Conservation (phyloP, 1,284 basidiomycete species). For the Omphalotus olearius region DNA sequence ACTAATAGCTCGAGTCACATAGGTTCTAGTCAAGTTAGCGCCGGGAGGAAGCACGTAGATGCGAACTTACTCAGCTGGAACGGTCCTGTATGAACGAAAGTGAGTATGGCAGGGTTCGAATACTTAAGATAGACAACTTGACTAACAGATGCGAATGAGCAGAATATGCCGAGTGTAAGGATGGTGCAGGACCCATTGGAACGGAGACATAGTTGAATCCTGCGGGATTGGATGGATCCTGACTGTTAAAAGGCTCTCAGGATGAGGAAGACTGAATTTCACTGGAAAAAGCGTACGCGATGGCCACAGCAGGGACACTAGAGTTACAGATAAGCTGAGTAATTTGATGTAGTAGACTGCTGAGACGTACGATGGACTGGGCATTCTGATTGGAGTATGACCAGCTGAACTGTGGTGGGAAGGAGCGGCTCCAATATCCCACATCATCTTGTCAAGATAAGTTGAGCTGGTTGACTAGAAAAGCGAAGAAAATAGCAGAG, state of each 20-base stretch:
- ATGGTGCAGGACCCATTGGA: not conserved
- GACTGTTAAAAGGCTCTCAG: not conserved
- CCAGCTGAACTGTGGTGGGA: constrained; percentile 17
- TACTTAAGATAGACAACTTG: not conserved
- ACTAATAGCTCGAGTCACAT: constrained; percentile 2
- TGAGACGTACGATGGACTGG: constrained; percentile 22
- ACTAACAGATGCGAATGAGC: constrained; percentile 9
- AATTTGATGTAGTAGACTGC: not conserved
- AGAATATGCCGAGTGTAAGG: not conserved
- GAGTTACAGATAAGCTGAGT: not conserved
- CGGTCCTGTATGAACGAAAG: not conserved
- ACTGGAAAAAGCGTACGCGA: not conserved
- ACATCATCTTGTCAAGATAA: constrained; percentile 28
- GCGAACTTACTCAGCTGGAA: constrained; percentile 6
- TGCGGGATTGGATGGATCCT: not conserved
- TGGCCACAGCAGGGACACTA: not conserved
- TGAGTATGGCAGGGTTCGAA: not conserved
- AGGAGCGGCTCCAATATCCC: constrained; percentile 25
- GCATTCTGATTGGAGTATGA: constrained; percentile 20
- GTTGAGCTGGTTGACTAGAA: too few species aligned
- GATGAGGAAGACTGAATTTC: not conserved
- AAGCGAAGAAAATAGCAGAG: too few species aligned
- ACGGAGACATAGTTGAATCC: not conserved
- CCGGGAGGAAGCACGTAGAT: not conserved
- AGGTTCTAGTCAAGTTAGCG: not conserved